phyloP scores from a whole-genome alignment of 2,329 filamentous ascomycete genomes.

The Cadophora sp. region DNA sequence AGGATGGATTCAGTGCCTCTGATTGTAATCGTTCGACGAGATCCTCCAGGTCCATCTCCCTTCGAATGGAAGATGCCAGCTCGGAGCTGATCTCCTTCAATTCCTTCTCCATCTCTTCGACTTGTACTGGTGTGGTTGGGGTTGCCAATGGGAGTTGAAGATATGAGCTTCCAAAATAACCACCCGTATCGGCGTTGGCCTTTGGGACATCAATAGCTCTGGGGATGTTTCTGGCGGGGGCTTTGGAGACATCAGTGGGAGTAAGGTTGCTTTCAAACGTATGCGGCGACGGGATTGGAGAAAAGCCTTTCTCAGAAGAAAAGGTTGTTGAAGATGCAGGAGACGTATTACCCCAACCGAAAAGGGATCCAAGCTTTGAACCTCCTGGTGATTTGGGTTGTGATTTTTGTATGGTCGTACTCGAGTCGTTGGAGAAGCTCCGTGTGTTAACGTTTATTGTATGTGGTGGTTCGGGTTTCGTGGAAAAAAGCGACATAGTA shows the following conservation, averaged over 20 bases:
- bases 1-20: constrained; percentile 68
- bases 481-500: constrained; percentile 47
- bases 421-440: constrained; percentile 40
- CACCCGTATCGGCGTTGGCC: constrained; percentile 50
- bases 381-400: constrained; percentile 56
- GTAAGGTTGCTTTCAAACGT: constrained; percentile 47
- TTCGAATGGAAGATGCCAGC: constrained; percentile 87
- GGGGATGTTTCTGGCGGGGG: constrained; percentile 46
- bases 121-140: constrained; percentile 57
- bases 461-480: constrained; percentile 44
- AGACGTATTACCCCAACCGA: constrained; percentile 66
- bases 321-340: constrained; percentile 66
- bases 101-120: constrained; percentile 93
- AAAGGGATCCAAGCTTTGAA: constrained; percentile 67
- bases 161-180: constrained; percentile 43
- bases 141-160: constrained; percentile 43
- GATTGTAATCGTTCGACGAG: constrained; percentile 85
- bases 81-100: constrained; percentile 91
- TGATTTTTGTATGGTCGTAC: constrained; percentile 40
- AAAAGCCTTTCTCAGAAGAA: constrained; percentile 64
- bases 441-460: constrained; percentile 37
- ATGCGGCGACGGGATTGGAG: constrained; percentile 63
- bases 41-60: constrained; percentile 97
- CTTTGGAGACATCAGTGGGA: constrained; percentile 37
- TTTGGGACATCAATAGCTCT: constrained; percentile 45